Evolutionary conservation across 768 basidiomycete species (phyloP).

Genomic region (Pisolithus orientalis): DNA sequence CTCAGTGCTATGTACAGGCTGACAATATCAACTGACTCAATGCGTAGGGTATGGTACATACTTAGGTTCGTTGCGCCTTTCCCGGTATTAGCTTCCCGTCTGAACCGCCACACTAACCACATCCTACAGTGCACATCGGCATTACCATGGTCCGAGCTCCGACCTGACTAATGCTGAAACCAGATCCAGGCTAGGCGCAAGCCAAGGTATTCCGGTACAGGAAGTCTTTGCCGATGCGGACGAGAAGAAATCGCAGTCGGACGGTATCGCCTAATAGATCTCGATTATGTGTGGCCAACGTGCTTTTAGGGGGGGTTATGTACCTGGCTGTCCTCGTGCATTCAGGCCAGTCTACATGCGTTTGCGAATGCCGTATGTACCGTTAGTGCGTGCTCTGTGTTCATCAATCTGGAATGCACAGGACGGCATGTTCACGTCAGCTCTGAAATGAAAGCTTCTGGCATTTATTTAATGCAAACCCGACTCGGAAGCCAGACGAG

Average conservation of each 20-base stretch:
- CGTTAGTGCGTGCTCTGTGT: too few relatives aligned
- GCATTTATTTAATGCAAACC: background rate
- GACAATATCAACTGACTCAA: background rate
- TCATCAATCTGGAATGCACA: too few relatives aligned
- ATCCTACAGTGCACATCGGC: slow-evolving; percentile 38
- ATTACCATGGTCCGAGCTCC: slow-evolving; percentile 51
- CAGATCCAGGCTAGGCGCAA: background rate
- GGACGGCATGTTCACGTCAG: background rate
- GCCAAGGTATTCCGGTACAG: background rate
- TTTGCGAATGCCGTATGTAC: too few relatives aligned
- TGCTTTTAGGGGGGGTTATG: too few relatives aligned
- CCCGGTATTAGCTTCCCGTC: background rate
- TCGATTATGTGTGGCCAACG: too few relatives aligned
- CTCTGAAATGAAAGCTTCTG: background rate
- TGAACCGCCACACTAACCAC: background rate
- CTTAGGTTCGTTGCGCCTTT: slow-evolving; percentile 4
- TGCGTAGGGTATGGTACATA: slow-evolving; percentile 46
- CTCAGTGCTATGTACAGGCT: background rate
- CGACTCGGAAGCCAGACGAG: too few relatives aligned
- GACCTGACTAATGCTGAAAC: slow-evolving; percentile 28
- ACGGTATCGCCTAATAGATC: too few relatives aligned
- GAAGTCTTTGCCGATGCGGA: background rate
- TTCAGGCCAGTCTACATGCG: too few relatives aligned
- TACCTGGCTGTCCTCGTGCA: too few relatives aligned
- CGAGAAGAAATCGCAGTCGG: background rate